Conservation (phyloP, 163 green algal species). For the Scenedesmus sp. region DNA sequence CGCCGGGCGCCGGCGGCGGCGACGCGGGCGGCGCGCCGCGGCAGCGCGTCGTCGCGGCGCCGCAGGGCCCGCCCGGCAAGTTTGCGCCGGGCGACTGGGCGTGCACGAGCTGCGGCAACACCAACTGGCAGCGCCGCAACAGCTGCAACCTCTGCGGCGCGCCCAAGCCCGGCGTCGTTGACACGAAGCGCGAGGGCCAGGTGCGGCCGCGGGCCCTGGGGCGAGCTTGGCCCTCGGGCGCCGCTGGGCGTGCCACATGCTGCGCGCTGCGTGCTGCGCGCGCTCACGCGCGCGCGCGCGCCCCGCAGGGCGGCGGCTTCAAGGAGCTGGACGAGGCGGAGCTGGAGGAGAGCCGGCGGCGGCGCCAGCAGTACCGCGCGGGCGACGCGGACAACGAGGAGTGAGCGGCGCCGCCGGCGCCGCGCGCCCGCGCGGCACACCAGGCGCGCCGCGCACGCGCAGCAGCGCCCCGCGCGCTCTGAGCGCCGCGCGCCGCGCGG, state of each 20-base stretch:
- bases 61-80: slow-evolving; percentile 70
- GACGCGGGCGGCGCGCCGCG: background rate
- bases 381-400: slow-evolving; percentile 50
- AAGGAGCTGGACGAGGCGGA: slow-evolving; percentile 88
- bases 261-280: background rate
- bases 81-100: slow-evolving; percentile 80
- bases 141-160: slow-evolving; percentile 90
- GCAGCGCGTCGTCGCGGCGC: slow-evolving; percentile 61
- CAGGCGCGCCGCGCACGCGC: background rate
- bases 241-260: background rate
- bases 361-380: slow-evolving; percentile 75
- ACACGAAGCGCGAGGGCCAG: slow-evolving; percentile 66
- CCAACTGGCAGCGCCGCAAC: slow-evolving; percentile 79
- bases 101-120: slow-evolving; percentile 84
- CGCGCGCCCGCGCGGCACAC: too few relatives aligned
- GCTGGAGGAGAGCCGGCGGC: slow-evolving; percentile 74
- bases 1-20: slow-evolving; percentile 33
- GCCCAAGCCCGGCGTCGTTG: slow-evolving; percentile 67
- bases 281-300: too few relatives aligned
- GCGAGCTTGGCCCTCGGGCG: background rate
- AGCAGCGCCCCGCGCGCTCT: background rate
- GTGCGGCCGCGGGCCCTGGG: too few relatives aligned
- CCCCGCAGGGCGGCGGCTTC: slow-evolving; percentile 79
- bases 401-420: too few relatives aligned
- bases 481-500: slow-evolving; percentile 3